Conservation (phyloP, 2,329 filamentous ascomycete genomes). For the Thyridium curvatum region DNA sequence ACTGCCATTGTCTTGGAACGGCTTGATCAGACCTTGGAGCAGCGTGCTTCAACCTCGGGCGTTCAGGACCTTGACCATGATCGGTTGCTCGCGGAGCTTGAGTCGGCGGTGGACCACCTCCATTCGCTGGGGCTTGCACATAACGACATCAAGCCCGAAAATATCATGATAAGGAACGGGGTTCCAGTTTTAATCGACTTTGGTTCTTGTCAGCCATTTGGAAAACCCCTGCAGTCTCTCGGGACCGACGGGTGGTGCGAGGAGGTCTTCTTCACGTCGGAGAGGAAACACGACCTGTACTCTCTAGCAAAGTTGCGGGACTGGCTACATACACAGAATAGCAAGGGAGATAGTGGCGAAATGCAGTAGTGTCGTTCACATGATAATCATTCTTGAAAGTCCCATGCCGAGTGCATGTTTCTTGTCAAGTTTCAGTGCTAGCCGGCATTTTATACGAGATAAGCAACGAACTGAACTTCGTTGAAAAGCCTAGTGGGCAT, state of each 20-base stretch:
- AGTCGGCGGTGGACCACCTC: constrained; percentile 5
- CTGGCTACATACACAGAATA: too few species aligned
- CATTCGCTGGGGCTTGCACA: constrained; percentile 9
- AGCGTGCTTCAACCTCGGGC: constrained; percentile 6
- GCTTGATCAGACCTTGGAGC: constrained; percentile 7
- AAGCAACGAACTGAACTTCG: too few species aligned
- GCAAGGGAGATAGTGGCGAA: too few species aligned
- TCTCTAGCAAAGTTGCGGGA: constrained; percentile 6
- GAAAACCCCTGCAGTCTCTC: constrained; percentile 4
- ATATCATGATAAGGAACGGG: constrained; percentile 1
- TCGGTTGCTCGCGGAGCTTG: constrained; percentile 5
- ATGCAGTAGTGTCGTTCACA: too few species aligned
- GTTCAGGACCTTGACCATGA: constrained; percentile 1
- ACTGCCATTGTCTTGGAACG: constrained; percentile 16
- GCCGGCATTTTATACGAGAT: too few species aligned
- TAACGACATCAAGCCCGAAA: too few species aligned
- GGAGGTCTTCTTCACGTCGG: constrained; percentile 6
- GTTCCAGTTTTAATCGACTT: constrained; percentile 10
- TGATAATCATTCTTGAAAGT: too few species aligned
- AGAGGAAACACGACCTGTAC: constrained; percentile 7
- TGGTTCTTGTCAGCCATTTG: constrained; percentile 12
- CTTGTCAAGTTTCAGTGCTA: too few species aligned
- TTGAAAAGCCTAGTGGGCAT: too few species aligned
- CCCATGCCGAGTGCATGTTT: too few species aligned
- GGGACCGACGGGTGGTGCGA: constrained; percentile 10